Percentiles rank a stretch among this genome's conserved stretches.
phyloP scores from a whole-genome alignment of 2,329 filamentous ascomycete species.

The Intubia oerlemansii region DNA sequence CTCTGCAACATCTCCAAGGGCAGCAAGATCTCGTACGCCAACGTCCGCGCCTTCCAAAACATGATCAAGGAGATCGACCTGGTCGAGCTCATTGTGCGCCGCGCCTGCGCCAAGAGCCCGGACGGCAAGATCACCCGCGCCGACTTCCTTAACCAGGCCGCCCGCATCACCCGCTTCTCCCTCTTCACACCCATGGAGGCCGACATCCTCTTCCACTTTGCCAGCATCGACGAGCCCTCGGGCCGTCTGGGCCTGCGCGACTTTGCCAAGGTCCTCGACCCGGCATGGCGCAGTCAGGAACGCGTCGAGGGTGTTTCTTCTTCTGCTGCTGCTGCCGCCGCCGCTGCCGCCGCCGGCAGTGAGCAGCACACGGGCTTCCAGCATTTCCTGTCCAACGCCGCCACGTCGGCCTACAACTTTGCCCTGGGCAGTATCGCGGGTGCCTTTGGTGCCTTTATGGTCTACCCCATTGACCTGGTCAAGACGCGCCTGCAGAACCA shows the following conservation, averaged over 20 bases:
- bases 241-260: conserved; percentile 64
- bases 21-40: conserved; percentile 92
- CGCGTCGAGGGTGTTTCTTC: conserved; percentile 9
- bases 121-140: conserved; percentile 88
- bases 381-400: conserved; percentile 37
- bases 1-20: conserved; percentile 86
- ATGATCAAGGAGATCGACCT: conserved; percentile 96
- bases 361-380: conserved; percentile 27
- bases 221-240: conserved; percentile 73
- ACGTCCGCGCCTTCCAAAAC: conserved; percentile 94
- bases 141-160: conserved; percentile 88
- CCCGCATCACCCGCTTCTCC: conserved; percentile 78
- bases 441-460: conserved; percentile 97
- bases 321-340: background rate
- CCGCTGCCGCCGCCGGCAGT: background rate
- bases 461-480: conserved; percentile 95
- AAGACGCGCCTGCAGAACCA: conserved; percentile 99
- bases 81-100: conserved; percentile 79
- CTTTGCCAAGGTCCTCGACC: conserved; percentile 87
- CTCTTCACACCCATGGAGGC: conserved; percentile 97
- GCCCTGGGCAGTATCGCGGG: conserved; percentile 72
- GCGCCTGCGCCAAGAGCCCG: conserved; percentile 58
- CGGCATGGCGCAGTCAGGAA: conserved; percentile 61
- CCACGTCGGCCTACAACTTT: conserved; percentile 80
- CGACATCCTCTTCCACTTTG: conserved; percentile 97